Percentiles rank a stretch among this genome's conserved stretches.
These are phyloP conservation scores for Diaporthe helianthi DNA, from an alignment of 2,329 filamentous ascomycete species.

Conservation along the genomic window DNA sequence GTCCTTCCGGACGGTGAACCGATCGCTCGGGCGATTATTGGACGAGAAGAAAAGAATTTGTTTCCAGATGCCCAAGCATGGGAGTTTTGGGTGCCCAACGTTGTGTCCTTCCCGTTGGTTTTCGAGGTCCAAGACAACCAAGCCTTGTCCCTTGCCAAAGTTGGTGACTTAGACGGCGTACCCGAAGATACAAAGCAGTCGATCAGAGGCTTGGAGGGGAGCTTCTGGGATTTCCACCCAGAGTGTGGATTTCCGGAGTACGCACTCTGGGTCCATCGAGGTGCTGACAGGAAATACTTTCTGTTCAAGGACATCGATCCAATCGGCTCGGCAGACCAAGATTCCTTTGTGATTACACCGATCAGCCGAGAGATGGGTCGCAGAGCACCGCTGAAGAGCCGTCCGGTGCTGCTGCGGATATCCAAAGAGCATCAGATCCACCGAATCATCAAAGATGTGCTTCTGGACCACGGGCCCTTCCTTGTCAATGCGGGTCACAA, in stretches of 20 bases:
- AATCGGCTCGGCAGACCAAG: conserved; percentile 36
- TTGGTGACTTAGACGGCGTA: neutral
- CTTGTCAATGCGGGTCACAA: neutral
- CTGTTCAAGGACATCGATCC: conserved; percentile 44
- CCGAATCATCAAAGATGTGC: conserved; percentile 1
- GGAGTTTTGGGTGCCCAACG: conserved; percentile 24
- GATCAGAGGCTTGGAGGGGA: conserved; percentile 5
- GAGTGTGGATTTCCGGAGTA: conserved; percentile 44
- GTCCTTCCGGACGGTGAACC: conserved; percentile 31
- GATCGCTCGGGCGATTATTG: conserved; percentile 34
- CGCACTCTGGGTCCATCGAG: conserved; percentile 38
- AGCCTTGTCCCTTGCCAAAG: neutral
- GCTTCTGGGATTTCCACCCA: conserved; percentile 24
- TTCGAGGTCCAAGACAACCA: conserved; percentile 1
- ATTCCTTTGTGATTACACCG: conserved; percentile 42
- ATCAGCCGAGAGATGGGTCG: conserved; percentile 32
- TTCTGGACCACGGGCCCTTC: neutral
- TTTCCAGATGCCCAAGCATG: conserved; percentile 24
- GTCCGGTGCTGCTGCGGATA: conserved; percentile 29
- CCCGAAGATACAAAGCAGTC: neutral
- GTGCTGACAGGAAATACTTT: conserved; percentile 34
- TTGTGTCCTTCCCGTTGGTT: neutral
- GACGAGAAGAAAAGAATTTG: neutral
- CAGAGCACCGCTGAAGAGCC: conserved; percentile 14
- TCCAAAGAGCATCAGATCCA: conserved; percentile 25